Evolutionary conservation across 306 rosid genomes (phyloP), one percentile per base, ranked within the genome.

Genomic region (Trichosanthes cucumerina): DNA sequence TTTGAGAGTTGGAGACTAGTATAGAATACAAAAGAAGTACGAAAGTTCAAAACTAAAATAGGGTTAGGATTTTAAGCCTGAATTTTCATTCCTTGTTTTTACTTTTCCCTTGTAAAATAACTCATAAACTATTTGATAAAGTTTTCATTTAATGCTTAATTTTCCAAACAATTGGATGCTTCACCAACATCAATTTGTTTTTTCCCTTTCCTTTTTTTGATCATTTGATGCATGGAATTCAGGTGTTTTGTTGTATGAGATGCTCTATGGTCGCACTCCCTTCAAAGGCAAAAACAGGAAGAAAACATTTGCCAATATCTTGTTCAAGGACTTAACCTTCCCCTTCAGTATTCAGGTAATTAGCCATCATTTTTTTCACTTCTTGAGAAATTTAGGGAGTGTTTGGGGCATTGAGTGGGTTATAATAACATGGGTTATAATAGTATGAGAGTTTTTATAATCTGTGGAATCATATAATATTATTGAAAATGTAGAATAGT

Each of bases 261-360:
- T 95, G 98, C 91, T 95, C 26, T 95, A 92, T 41, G 97, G 98
- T 3, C 97, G 96, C 18, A 95, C 98, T 15, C 98, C 98, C 49
- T 95, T 95, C 76, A 84, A 97, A 80, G 98, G 98, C 11, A 95
- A 91, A 87, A 89, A 92, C 50, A 92, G 98, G 80, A 92, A 89
- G 85, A 91, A 85, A 84, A 92, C 98, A 78, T 95, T 92, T 79
- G 79, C 97, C 79, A 95, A 95, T 79, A 86, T 95, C 84, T 86
- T 95, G 79, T 86, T 87, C 89, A 95, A 95, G 86, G 97, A 95
- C 80, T 95, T 95, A 39, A 95, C 98, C 82, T 95, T 95, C 73
- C 96, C 98, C 36, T 85, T 96, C 84, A 92, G 98, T 81, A 89
- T 92, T 80, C 89, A 89, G 91, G 98, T 91, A 91, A 82, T 46